Evolutionary conservation across 78 protist genomes (phyloP), one percentile per base, ranked within the genome.

Genomic region (Cyanophora paradoxa): DNA sequence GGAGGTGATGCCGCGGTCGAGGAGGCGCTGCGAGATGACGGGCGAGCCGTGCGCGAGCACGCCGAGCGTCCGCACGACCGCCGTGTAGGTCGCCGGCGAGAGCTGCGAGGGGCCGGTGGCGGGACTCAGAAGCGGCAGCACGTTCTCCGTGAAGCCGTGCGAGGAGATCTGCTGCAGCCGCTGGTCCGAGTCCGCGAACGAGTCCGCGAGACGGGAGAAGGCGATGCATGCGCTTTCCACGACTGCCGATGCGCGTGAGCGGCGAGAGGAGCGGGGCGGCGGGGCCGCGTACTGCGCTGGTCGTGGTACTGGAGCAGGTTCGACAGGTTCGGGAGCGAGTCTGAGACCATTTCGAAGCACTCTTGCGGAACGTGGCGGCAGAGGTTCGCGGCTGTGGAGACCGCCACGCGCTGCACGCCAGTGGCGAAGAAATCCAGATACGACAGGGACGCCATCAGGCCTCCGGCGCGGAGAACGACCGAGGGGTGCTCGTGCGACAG

Each of bases 361-460:
- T 87, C 92, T 24, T 36, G 44, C 14, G 92, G 88, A 2, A 74
- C 54, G 31, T 7, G 24, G 39, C 63, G 56, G 36, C 71, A 72
- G 14, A 88, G 26, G 61, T 82, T 81, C 28, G 91, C 80, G 0
- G 91, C 92, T 3, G 82, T 75, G 14, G 81, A 14, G 42, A 78
- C 66, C n/a, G 93, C 86, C 28, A 67, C 46, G n/a, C 94, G 74
- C 74, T 93, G 95, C 20, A 76, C 64, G 34, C 76, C 65, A 20
- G 76, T 78, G 17, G 84, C 59, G 79, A 90, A 88, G 26, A 93
- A 93, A 83, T 93, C 97, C 2, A 90, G 31, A 61, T 65, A 88
- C 8, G 81, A 48, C 34, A 93, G 78, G 13, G 75, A 75, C 1
- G 97, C 97, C n/a, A 72, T 39, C 40, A 90, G 58, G 65, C 94